Evolutionary conservation across 192 early-diverging fungal species (phyloP).

Genomic region (Dimargaris xerosporica): DNA sequence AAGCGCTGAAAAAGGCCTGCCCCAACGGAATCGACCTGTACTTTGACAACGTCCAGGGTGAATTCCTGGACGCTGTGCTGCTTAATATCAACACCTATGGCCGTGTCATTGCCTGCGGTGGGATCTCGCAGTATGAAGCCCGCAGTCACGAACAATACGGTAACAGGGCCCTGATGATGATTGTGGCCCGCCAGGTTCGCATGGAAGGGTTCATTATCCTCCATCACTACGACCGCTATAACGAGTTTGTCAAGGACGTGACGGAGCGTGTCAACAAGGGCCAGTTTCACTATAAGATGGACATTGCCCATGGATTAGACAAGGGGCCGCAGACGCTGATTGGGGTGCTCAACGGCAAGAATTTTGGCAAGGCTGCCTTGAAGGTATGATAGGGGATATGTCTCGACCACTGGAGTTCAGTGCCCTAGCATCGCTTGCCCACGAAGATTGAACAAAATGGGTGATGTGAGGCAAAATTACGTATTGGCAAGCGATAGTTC

Average conservation of each 20-base stretch:
- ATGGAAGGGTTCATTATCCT: constrained; percentile 51
- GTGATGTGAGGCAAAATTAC: too few species aligned
- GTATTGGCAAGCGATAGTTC: too few species aligned
- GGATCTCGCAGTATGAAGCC: constrained; percentile 54
- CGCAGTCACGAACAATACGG: constrained; percentile 29
- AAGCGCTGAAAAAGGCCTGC: constrained; percentile 39
- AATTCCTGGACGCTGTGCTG: constrained; percentile 59
- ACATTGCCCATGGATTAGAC: constrained; percentile 47
- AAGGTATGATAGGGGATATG: too few species aligned
- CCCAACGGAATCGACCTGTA: constrained; percentile 79
- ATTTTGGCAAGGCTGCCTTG: constrained; percentile 52
- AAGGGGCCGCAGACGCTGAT: constrained; percentile 38
- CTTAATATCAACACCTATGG: constrained; percentile 41
- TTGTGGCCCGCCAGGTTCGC: constrained; percentile 37
- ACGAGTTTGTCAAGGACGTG: constrained; percentile 41
- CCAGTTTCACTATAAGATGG: constrained; percentile 40
- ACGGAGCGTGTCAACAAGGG: constrained; percentile 36
- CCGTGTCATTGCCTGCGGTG: constrained; percentile 54
- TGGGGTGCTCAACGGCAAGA: constrained; percentile 43
- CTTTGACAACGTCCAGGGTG: constrained; percentile 72
- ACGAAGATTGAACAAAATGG: too few species aligned
- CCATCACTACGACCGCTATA: constrained; percentile 27
- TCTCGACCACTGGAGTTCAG: too few species aligned
- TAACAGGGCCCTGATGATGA: constrained; percentile 36
- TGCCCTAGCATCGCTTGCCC: too few species aligned